A percentile compares a stretch with the other conserved stretches of the same genome.
Conservation (phyloP, 805 yeast genomes). For the Maudiozyma pseudohumilis region DNA sequence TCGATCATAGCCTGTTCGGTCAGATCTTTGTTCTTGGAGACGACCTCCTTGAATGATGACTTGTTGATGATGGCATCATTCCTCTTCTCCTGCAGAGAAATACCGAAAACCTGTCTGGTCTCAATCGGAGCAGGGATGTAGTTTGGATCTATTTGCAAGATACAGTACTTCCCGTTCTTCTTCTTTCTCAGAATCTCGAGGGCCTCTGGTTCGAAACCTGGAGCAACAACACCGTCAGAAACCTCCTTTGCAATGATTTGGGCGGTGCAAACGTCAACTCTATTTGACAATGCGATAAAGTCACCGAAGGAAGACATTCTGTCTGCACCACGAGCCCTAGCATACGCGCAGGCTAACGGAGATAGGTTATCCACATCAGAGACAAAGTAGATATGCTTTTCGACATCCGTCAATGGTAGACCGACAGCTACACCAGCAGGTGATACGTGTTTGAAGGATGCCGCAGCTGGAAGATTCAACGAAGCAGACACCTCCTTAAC, state of each 20-base stretch:
- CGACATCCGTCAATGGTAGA: constrained; percentile 79
- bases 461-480: constrained; percentile 94
- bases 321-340: constrained; percentile 99
- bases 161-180: constrained; percentile 96
- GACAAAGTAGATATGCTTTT: constrained; percentile 92
- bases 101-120: constrained; percentile 93
- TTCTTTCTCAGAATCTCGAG: constrained; percentile 78
- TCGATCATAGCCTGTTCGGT: constrained; percentile 90
- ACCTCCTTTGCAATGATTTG: constrained; percentile 95
- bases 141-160: constrained; percentile 92
- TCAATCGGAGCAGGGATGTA: constrained; percentile 73
- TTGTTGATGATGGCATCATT: constrained; percentile 94
- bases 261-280: constrained; percentile 94
- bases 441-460: constrained; percentile 96
- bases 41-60: constrained; percentile 83
- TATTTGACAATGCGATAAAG: constrained; percentile 93
- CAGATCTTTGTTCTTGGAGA: constrained; percentile 74
- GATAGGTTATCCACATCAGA: constrained; percentile 89
- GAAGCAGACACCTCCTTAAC: constrained; percentile 94
- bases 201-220: constrained; percentile 91
- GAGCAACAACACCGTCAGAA: constrained; percentile 97
- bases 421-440: constrained; percentile 99
- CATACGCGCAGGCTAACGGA: constrained; percentile 95
- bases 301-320: constrained; percentile 99
- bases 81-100: constrained; percentile 91